Conservation (phyloP, 768 basidiomycete genomes). For the Mycena rosella region DNA sequence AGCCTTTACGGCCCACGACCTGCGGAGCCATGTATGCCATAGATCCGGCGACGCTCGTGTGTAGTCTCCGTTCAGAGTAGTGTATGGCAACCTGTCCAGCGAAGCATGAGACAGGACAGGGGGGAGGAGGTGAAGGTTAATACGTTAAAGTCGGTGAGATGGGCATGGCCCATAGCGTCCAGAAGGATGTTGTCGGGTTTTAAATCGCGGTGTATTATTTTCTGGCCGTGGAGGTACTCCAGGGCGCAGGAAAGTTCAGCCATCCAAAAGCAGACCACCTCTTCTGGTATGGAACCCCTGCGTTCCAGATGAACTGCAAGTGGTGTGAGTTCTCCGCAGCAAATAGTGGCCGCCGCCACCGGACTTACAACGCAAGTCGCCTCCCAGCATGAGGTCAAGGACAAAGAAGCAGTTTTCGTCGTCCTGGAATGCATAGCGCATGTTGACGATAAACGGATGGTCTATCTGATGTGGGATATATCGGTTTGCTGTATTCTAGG, state of each 20-base stretch:
- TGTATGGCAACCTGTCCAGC: slow-evolving; percentile 85
- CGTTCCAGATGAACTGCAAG: slow-evolving; percentile 93
- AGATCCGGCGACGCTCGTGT: slow-evolving; percentile 95
- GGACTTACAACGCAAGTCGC: slow-evolving; percentile 88
- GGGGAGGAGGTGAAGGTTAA: not conserved
- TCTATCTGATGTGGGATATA: slow-evolving; percentile 68
- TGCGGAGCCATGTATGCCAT: slow-evolving; percentile 99
- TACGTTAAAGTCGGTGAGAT: slow-evolving; percentile 97
- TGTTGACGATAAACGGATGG: slow-evolving; percentile 89
- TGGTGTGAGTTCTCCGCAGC: slow-evolving; percentile 18
- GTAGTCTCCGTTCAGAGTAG: slow-evolving; percentile 88
- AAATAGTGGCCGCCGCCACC: slow-evolving; percentile 15
- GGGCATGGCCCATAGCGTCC: slow-evolving; percentile 94
- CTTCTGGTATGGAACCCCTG: slow-evolving; percentile 73
- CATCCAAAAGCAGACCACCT: slow-evolving; percentile 86
- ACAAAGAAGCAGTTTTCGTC: slow-evolving; percentile 99
- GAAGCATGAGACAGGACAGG: not conserved
- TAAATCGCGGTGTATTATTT: slow-evolving; percentile 89
- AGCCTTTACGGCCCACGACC: slow-evolving; percentile 91
- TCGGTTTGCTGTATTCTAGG: slow-evolving; percentile 10
- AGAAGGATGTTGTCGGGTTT: slow-evolving; percentile 98
- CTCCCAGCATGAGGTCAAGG: slow-evolving; percentile 95
- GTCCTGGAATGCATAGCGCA: slow-evolving; percentile 97
- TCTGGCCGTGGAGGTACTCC: slow-evolving; percentile 90
- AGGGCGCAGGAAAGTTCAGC: slow-evolving; percentile 89